Evolutionary conservation across 139 green algal genomes (phyloP).

Genomic region (Astrephomene gubernaculifera): DNA sequence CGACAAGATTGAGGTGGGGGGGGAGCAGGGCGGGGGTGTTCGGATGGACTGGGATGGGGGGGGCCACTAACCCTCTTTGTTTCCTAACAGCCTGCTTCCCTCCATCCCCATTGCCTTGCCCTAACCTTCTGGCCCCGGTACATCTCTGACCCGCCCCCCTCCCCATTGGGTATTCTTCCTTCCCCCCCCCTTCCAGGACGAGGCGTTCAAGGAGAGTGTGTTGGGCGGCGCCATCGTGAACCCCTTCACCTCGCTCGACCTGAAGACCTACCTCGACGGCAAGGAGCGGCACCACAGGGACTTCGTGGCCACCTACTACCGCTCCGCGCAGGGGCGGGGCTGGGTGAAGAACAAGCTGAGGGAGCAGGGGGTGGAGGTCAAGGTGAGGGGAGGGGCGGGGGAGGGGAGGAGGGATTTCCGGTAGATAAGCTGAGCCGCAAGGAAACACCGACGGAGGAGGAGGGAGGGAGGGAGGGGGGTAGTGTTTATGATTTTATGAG

Average conservation of each 20-base stretch:
- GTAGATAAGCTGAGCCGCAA: too few species aligned
- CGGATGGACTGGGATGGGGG: not conserved
- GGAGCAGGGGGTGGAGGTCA: not conserved
- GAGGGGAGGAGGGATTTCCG: not conserved
- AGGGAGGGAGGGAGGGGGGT: too few species aligned
- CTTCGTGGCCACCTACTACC: constrained; percentile 24
- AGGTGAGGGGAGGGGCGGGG: not conserved
- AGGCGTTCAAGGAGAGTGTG: constrained; percentile 55
- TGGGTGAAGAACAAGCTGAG: constrained; percentile 7
- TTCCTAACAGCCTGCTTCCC: too few species aligned
- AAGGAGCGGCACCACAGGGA: constrained; percentile 61
- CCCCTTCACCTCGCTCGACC: constrained; percentile 58
- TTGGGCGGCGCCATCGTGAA: constrained; percentile 67
- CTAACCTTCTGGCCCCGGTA: too few species aligned
- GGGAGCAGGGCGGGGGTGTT: not conserved
- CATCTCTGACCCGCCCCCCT: too few species aligned
- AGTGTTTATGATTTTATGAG: too few species aligned
- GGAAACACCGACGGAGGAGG: too few species aligned
- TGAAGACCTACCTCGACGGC: constrained; percentile 68
- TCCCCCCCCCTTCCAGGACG: not conserved
- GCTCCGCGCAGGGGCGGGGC: not conserved
- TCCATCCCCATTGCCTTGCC: not conserved
- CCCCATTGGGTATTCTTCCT: not conserved
- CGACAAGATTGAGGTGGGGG: constrained; percentile 64
- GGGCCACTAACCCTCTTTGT: not conserved